Base-by-base conservation (phyloP, 2,329 filamentous ascomycete genomes). In the Nothophoma quercina region DNA sequence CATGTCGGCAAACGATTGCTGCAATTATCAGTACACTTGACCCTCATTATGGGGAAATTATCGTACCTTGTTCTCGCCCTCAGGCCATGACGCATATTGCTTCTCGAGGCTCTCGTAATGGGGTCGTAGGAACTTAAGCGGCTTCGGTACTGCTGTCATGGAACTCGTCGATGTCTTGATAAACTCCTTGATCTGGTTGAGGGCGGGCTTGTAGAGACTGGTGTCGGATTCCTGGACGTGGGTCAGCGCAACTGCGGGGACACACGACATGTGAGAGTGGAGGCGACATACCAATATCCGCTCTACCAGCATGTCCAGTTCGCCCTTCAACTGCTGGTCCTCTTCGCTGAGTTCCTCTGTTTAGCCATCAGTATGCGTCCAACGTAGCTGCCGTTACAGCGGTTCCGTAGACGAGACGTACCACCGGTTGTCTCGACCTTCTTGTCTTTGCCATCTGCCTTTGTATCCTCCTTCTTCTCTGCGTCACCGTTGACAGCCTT, bases 141-240 rank as follows among this genome's bases (percentile, higher is more conserved):
- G 95, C 79, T 99, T 99, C 19, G 96, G 95, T 58, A 99, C 95
- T 55, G 95, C 95, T 40, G 95, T 99, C 95, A 99, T 99, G 36
- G 96, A 99, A 54, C 93, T 98, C 63, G 95, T 99, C 55, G 95
- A 96, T 49, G 95, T 99, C 82, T 97, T 98, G 83, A 99, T 99
- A 73, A 91, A 96, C 70, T 88, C 91, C 82, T 97, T 98, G 86
- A 99, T 97, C 64, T 92, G 89, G 77, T 98, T 93, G 64, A 99
- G 82, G 47, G 95, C 90, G 54, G 93, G 86, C 75, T 93, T 93
- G 81, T 98, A 97, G 64, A 98, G 88, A 53, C 86, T 87, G 62
- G 84, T 83, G 78, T 98, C 90, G 62, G 88, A 83, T 80, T 98
- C 95, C 91, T 96, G 69, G 3, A 38, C 33, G 29, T 55, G 19